These are phyloP conservation scores for Tulasnella sp. DNA, from an alignment of 768 basidiomycete genomes.

Conservation along the genomic window DNA sequence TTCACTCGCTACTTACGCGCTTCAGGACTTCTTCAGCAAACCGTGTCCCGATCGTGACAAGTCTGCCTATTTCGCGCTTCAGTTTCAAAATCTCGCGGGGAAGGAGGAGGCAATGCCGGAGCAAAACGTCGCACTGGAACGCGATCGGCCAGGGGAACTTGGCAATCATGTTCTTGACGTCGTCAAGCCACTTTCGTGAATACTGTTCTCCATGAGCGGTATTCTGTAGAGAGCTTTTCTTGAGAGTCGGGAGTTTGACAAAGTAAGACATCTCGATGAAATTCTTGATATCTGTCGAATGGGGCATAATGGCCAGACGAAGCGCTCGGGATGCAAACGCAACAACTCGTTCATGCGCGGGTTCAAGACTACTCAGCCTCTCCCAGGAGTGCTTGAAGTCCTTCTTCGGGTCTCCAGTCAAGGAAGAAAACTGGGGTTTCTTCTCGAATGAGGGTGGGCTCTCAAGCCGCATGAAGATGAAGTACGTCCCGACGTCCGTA, in stretches of 20 bases:
- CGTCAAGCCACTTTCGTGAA: slow-evolving; percentile 45
- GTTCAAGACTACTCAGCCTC: slow-evolving; percentile 56
- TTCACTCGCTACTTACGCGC: slow-evolving; percentile 50
- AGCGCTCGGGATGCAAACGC: slow-evolving; percentile 50
- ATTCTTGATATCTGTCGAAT: slow-evolving; percentile 48
- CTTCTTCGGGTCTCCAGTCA: slow-evolving; percentile 43
- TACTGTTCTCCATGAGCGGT: slow-evolving; percentile 52
- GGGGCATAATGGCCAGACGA: slow-evolving; percentile 59
- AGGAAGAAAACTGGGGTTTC: slow-evolving; percentile 54
- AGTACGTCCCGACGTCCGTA: slow-evolving; percentile 58
- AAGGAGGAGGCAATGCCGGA: slow-evolving; percentile 60
- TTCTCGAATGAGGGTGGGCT: slow-evolving; percentile 59
- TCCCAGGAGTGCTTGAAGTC: slow-evolving; percentile 52
- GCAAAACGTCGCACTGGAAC: slow-evolving; percentile 70
- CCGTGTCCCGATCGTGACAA: slow-evolving; percentile 44
- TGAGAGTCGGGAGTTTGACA: slow-evolving; percentile 38
- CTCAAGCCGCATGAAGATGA: slow-evolving; percentile 42
- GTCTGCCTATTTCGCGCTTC: slow-evolving; percentile 38
- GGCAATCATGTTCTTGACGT: slow-evolving; percentile 46
- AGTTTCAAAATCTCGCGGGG: slow-evolving; percentile 51
- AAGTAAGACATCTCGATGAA: slow-evolving; percentile 51
- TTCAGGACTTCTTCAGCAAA: slow-evolving; percentile 42
- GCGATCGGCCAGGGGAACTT: slow-evolving; percentile 61
- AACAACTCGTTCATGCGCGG: slow-evolving; percentile 57
- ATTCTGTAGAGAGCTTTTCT: slow-evolving; percentile 45